Percentiles rank a stretch among this genome's conserved stretches.
Conservation (phyloP, 768 basidiomycete species). For the Leccinum rimulosum region DNA sequence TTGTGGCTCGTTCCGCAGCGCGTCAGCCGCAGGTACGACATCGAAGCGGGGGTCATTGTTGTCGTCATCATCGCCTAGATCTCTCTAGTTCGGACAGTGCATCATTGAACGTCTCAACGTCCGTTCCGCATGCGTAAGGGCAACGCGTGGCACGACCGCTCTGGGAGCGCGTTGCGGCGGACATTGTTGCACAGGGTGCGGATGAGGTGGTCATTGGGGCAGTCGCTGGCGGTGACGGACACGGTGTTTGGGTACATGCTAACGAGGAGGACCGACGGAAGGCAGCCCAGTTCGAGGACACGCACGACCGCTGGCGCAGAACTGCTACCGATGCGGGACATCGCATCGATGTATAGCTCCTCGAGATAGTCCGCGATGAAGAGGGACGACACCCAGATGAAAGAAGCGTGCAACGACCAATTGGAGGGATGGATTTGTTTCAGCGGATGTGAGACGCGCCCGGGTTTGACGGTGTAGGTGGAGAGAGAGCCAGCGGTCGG, state of each 20-base stretch:
- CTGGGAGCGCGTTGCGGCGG: constrained; percentile 43
- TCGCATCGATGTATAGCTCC: constrained; percentile 39
- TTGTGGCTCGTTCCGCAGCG: constrained; percentile 69
- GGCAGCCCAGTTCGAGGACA: constrained; percentile 64
- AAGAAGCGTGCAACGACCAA: constrained; percentile 76
- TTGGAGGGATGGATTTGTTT: constrained; percentile 49
- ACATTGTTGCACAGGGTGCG: constrained; percentile 58
- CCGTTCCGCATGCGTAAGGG: constrained; percentile 66
- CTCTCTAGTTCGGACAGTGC: not conserved
- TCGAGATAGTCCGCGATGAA: constrained; percentile 66
- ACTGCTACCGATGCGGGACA: constrained; percentile 13
- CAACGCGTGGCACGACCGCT: constrained; percentile 46
- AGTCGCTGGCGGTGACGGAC: constrained; percentile 60
- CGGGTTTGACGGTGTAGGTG: constrained; percentile 37
- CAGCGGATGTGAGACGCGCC: constrained; percentile 12
- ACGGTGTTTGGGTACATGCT: constrained; percentile 37
- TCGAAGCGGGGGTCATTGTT: constrained; percentile 47
- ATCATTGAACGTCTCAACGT: constrained; percentile 29
- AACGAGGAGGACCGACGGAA: constrained; percentile 69
- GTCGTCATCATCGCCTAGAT: not conserved
- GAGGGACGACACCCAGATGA: constrained; percentile 69
- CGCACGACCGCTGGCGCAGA: constrained; percentile 19
- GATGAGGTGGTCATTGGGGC: constrained; percentile 65
- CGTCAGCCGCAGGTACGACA: constrained; percentile 70
- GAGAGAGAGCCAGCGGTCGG: constrained; percentile 52